Conservation (phyloP, 2,329 filamentous ascomycete genomes). For the Paecilomyces formosus region DNA sequence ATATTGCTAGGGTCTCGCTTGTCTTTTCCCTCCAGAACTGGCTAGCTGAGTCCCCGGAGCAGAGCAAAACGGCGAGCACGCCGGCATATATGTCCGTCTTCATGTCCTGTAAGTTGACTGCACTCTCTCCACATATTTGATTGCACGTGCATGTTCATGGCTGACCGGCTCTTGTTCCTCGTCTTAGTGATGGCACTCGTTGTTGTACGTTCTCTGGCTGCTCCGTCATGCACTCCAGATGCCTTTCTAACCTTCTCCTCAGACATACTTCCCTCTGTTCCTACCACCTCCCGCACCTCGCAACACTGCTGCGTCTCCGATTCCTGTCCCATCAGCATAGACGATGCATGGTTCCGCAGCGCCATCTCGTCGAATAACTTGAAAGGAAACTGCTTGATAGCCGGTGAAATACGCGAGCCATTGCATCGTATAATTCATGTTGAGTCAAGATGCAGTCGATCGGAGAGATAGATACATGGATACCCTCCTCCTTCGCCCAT, state of each 20-base stretch:
- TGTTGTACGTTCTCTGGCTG: slow-evolving; percentile 31
- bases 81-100: slow-evolving; percentile 68
- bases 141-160: not conserved
- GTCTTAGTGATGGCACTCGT: slow-evolving; percentile 52
- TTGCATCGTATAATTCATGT: not conserved
- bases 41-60: slow-evolving; percentile 42
- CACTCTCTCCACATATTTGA: slow-evolving; percentile 1
- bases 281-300: slow-evolving; percentile 45
- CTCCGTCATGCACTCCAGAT: not conserved
- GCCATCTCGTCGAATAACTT: not conserved
- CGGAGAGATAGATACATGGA: not conserved
- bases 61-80: slow-evolving; percentile 55
- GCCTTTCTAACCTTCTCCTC: slow-evolving; percentile 15
- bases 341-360: not conserved
- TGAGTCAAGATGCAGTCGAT: not conserved
- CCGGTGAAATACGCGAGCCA: not conserved
- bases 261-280: slow-evolving; percentile 60
- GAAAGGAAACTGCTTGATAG: not conserved
- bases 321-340: slow-evolving; percentile 39
- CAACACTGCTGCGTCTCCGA: slow-evolving; percentile 35
- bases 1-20: slow-evolving; percentile 35
- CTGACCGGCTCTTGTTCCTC: slow-evolving; percentile 9
- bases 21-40: slow-evolving; percentile 42
- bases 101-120: slow-evolving; percentile 61
- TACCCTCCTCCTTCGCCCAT: no score